These are phyloP conservation scores for Pseudotulostoma volvatum DNA, from an alignment of 495 filamentous ascomycete species.

Conservation along the genomic window DNA sequence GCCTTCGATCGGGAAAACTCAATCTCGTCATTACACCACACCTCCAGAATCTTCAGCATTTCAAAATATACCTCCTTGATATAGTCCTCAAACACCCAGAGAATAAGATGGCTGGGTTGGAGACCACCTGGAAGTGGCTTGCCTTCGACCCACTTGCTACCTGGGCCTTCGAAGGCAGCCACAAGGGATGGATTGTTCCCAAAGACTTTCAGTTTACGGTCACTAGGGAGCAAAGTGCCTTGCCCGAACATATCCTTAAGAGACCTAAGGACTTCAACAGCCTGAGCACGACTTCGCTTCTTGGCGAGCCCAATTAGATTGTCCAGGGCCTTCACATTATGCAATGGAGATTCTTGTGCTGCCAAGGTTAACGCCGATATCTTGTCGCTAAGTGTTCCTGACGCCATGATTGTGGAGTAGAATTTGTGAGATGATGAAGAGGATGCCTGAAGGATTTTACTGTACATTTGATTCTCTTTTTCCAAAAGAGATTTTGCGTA, in stretches of 20 bases:
- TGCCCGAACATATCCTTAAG: conserved; percentile 87
- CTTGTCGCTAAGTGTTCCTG: conserved; percentile 90
- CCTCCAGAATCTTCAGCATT: conserved; percentile 72
- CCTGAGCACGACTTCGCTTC: conserved; percentile 86
- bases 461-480: conserved; percentile 51
- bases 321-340: conserved; percentile 78
- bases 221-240: conserved; percentile 64
- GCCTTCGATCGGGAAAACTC: conserved; percentile 76
- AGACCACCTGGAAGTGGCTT: conserved; percentile 53
- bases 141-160: conserved; percentile 44
- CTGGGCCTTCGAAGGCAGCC: conserved; percentile 40
- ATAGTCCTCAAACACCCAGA: conserved; percentile 91
- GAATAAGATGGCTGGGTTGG: conserved; percentile 57
- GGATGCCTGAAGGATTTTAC: conserved; percentile 30
- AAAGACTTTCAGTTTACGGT: conserved; percentile 68
- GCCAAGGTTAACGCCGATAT: conserved; percentile 86
- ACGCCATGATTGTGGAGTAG: conserved; percentile 89
- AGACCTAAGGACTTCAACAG: conserved; percentile 76
- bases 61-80: conserved; percentile 85
- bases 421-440: conserved; percentile 79
- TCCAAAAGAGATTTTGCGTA: conserved; percentile 62
- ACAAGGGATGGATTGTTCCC: conserved; percentile 63
- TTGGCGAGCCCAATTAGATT: conserved; percentile 60
- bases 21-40: conserved; percentile 85
- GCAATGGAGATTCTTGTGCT: conserved; percentile 87